phyloP scores from a whole-genome alignment of 305 asterid genomes.

The Solanum chacoense region DNA sequence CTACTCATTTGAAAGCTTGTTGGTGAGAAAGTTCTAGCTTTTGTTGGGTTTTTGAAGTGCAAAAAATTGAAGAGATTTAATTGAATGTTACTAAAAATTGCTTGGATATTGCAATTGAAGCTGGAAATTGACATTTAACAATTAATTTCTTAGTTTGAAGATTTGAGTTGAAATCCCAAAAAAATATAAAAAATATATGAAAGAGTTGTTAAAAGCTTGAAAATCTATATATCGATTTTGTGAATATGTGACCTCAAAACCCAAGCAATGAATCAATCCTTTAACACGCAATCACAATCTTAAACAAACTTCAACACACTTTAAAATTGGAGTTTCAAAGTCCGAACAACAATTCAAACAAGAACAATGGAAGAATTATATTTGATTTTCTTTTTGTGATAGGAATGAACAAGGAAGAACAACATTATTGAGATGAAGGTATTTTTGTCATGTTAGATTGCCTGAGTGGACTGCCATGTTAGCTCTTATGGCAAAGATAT shows the following conservation, averaged over 20 bases:
- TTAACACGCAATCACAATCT: background rate
- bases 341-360: background rate
- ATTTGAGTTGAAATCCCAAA: background rate
- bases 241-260: background rate
- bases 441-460: background rate
- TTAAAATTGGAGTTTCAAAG: background rate
- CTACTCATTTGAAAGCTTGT: background rate
- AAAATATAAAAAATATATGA: background rate
- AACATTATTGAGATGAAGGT: background rate
- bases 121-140: background rate
- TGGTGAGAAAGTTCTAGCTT: background rate
- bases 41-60: background rate
- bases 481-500: no score
- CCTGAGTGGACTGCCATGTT: background rate
- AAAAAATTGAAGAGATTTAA: background rate
- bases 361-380: no score
- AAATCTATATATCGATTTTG: background rate
- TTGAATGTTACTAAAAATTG: background rate
- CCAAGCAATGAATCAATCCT: no score
- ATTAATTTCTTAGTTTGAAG: background rate
- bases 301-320: no score
- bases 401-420: background rate
- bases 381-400: background rate
- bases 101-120: background rate
- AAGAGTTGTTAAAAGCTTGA: background rate